phyloP scores from a whole-genome alignment of 371 early-diverging fungal genomes.

The Syncephalastrum monosporum region DNA sequence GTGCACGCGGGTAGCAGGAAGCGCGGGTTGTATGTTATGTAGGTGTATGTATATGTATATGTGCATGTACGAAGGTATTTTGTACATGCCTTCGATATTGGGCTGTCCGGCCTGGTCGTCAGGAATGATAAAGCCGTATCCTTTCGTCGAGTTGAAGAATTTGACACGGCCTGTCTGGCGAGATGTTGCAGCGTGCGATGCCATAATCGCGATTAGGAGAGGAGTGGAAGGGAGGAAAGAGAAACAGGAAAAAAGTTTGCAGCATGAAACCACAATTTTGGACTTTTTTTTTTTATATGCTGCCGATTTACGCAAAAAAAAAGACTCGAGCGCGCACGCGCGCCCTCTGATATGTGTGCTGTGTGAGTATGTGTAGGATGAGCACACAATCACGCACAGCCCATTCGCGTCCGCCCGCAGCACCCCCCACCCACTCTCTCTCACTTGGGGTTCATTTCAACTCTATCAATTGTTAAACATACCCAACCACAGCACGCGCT shows the following conservation, averaged over 20 bases:
- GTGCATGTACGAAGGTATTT: neutral
- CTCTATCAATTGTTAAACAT: too few relatives aligned
- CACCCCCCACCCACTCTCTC: too few relatives aligned
- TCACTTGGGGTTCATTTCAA: too few relatives aligned
- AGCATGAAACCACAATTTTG: constrained; percentile 2
- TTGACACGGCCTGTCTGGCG: constrained; percentile 76
- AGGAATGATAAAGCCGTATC: constrained; percentile 87
- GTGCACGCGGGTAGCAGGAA: too few relatives aligned
- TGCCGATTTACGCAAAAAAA: too few relatives aligned
- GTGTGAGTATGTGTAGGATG: too few relatives aligned
- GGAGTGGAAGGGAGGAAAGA: constrained; percentile 1
- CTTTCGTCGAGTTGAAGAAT: constrained; percentile 88
- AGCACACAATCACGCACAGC: too few relatives aligned
- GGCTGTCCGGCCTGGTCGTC: constrained; percentile 50
- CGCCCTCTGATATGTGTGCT: too few relatives aligned
- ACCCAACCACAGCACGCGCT: too few relatives aligned
- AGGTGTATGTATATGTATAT: neutral
- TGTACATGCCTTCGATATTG: constrained; percentile 56
- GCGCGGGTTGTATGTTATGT: neutral
- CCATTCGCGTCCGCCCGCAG: too few relatives aligned
- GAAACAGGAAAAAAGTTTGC: constrained; percentile 3
- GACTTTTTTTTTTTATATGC: too few relatives aligned
- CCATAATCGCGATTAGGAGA: neutral
- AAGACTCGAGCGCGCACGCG: too few relatives aligned
- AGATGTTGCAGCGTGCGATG: neutral